Base-by-base conservation (phyloP, 306 rosid species). In the Cicer pinnatifidum region DNA sequence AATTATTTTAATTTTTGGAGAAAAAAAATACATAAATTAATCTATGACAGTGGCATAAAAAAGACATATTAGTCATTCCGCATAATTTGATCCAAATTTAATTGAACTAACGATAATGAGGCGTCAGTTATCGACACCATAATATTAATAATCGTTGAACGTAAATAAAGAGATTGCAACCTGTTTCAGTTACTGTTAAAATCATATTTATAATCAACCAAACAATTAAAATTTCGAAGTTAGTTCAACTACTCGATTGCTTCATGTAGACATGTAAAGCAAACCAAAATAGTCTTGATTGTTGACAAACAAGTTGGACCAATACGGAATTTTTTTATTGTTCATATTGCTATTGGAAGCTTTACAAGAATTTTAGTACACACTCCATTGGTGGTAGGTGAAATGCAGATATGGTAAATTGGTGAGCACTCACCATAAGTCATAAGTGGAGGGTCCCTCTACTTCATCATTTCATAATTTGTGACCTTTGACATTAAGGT, bases 371-470 rank as follows among this genome's bases (percentile, higher is more conserved):
- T 37, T 46, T 38, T 76, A 52, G 48, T 73, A 37, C 79, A 45
- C 46, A 17, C 13, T 33, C 11, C 11, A 44, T 8, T 2, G n/a
- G 74, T 39, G 72, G 83, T 70, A 15, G 86, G 83, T 75, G 70
- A 66, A 17, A 16, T 11, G 11, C 6, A 11, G 11, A 67, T 44
- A 16, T 57, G 28, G 8, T 5, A 37, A 41, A 9, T 41, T 54
- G 16, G 75, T 23, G 13, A 47, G 65, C 71, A 37, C 41, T 23
- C 41, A 6, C 6, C 1, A 8, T 13, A 48, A 56, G 59, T 8
- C 1, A 8, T 13, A 48, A 56, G 59, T 48, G 65, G 43, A 16
- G 63, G 51, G 69, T 9, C 52, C 80, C 19, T 5, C 1, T 57
- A 2, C 5, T 12, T 20, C 53, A 3, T 11, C 16, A 11, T 37